phyloP scores from a whole-genome alignment of 192 early-diverging fungal species.

The Backusella parvicylindrica region DNA sequence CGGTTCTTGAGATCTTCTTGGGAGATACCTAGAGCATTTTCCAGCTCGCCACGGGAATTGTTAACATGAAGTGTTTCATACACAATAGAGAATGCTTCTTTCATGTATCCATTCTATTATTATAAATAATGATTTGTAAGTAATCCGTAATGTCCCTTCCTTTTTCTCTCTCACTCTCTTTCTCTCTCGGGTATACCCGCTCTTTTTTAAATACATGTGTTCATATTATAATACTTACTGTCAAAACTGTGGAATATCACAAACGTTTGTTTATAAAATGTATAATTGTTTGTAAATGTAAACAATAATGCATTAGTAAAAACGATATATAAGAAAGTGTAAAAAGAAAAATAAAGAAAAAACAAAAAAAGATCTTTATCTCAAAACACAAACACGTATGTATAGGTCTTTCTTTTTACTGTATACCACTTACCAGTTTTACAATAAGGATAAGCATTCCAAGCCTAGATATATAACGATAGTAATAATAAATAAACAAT shows the following conservation, averaged over 20 bases:
- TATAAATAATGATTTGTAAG: not conserved
- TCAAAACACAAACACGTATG: not conserved
- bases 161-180: not conserved
- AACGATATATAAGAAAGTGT: too few species aligned
- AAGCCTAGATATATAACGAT: slow-evolving; percentile 42
- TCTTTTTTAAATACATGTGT: not conserved
- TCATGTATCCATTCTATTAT: slow-evolving; percentile 63
- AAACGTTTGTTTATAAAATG: not conserved
- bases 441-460: slow-evolving; percentile 77
- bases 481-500: not conserved
- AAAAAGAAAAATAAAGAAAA: not conserved
- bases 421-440: slow-evolving; percentile 28
- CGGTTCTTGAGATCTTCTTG: slow-evolving; percentile 53
- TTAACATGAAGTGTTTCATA: slow-evolving; percentile 71
- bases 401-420: not conserved
- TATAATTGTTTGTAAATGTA: not conserved
- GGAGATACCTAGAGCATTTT: slow-evolving; percentile 51
- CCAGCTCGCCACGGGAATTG: slow-evolving; percentile 62
- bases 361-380: not conserved
- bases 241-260: slow-evolving; percentile 10
- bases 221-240: not conserved
- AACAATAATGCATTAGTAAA: not conserved
- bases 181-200: not conserved
- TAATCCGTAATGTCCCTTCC: not conserved
- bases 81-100: slow-evolving; percentile 63